Base-by-base conservation (phyloP, 768 basidiomycete genomes). In the Guyanaporus albipodus region DNA sequence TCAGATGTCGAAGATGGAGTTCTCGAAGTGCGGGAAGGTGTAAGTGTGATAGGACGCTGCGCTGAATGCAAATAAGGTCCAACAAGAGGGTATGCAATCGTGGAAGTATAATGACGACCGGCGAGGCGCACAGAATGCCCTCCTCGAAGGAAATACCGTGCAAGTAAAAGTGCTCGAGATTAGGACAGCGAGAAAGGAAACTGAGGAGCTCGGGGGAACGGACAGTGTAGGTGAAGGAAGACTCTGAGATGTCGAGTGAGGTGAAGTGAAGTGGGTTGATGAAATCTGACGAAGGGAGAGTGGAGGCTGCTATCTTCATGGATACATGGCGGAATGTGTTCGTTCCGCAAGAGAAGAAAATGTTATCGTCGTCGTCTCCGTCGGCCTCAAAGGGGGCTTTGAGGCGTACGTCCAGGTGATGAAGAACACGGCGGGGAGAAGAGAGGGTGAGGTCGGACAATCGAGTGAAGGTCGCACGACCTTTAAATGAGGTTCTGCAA, bases 1-100 rank as follows among this genome's bases (percentile, higher is more conserved):
- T 89, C 17, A 87, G 68, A 50, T 82, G 78, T 6, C 77, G 70
- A 49, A 90, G 81, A 57, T 74, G 75, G 32, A 90, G 78, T 38
- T 78, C 75, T 32, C 63, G 63, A 23, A 89, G 76, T 2, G 67
- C 70, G 15, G 87, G 87, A 2, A 78, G 73, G 50, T 81, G 58
- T n/a, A 90, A 63, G 44, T 73, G 74, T 0, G 85, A 83, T 38
- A 90, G 76, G 32, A 89, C 64, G 43, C 74, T 73, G 42, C 87
- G 83, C 6, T 80, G 74, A 48, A 74, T 76, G 63, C 80, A 85
- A 15, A 83, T 78, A 54, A 70, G 72, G 39, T 75, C 74, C 26
- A 90, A 56, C 34, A 75, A 69, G 15, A 90, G 67, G 5, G 73
- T 75, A 44, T 75, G 77, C 48, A 90, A 73, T 31, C 70, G 70